Base-by-base conservation (phyloP, 2,329 filamentous ascomycete species). In the Aspergillus sergii region DNA sequence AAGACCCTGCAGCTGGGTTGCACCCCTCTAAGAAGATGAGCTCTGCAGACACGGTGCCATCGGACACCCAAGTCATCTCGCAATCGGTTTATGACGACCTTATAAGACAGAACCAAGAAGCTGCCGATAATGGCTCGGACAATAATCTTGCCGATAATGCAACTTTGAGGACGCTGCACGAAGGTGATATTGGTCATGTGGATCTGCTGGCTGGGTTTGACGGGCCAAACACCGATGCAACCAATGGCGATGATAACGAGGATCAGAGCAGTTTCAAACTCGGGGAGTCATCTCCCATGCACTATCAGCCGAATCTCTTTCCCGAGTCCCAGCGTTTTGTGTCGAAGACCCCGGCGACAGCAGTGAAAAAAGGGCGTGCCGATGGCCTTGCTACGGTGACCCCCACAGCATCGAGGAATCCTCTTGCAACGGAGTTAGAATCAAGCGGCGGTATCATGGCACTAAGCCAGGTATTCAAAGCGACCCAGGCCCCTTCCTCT, bases 231-330 rank as follows among this genome's bases (percentile, higher is more conserved):
- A 64, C 66, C 9, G 67, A 66, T 46, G 55, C 58, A 34, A 66
- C 65, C 19, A 67, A 71, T 46, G 69, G 66, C 85, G 65, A 92
- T 85, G 60, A 92, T 80, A 32, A 73, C 62, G 74, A 78, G 57
- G 77, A 79, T n/a, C 73, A 73, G 60, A 72, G 67, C 60, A 75
- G 69, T 39, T 73, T 71, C 46, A 76, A 73, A 23, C 65, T 69
- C 14, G 73, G 69, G 26, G 71, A 76, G 12, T 80, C 78, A 1
- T 79, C 78, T 41, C 78, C 78, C 11, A 69, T 75, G 58, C 71
- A 71, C 9, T 76, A 71, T 51, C 74, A 78, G 34, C 76, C 77
- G 23, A 73, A 80, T 53, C 71, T 77, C 4, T 82, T 82, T 60
- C 80, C 80, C 2, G 80, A 83, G 66, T 83, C 81, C 2, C 81